These are phyloP conservation scores for Gloeostereum incarnatum DNA, from an alignment of 768 basidiomycete genomes.

Conservation along the genomic window DNA sequence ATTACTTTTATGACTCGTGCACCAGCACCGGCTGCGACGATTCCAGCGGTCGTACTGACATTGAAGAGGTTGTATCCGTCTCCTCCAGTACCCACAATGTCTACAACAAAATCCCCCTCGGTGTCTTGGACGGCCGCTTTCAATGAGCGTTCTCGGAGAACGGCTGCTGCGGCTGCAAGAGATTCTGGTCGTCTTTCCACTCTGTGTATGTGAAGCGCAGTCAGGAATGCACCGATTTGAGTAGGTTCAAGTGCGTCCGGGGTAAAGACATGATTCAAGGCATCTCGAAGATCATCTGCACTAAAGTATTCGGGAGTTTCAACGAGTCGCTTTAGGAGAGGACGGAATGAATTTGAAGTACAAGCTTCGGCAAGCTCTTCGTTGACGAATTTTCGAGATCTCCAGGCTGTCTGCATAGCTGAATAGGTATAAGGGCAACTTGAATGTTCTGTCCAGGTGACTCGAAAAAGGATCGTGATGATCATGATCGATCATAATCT, in stretches of 20 bases:
- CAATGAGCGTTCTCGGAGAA: conserved; percentile 62
- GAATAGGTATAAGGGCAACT: too few relatives aligned
- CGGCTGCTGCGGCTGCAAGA: conserved; percentile 70
- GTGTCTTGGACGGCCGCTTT: conserved; percentile 48
- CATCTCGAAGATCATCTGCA: conserved; percentile 58
- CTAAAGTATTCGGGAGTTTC: conserved; percentile 79
- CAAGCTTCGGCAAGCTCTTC: too few relatives aligned
- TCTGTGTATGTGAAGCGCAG: conserved; percentile 73
- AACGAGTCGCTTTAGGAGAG: conserved; percentile 68
- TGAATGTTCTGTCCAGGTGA: too few relatives aligned
- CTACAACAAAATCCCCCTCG: conserved; percentile 57
- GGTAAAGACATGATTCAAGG: conserved; percentile 69
- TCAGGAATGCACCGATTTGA: conserved; percentile 87
- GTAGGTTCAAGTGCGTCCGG: conserved; percentile 53
- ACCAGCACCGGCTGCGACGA: conserved; percentile 93
- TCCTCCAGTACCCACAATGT: conserved; percentile 91
- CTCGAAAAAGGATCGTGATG: too few relatives aligned
- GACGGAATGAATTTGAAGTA: conserved; percentile 53
- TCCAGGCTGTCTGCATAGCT: too few relatives aligned
- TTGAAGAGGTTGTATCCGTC: conserved; percentile 97
- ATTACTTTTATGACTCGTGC: conserved; percentile 93
- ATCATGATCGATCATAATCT: too few relatives aligned
- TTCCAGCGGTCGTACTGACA: conserved; percentile 88
- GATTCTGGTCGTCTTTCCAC: conserved; percentile 70
- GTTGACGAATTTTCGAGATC: too few relatives aligned